phyloP scores from a whole-genome alignment of 306 rosid species.

The Vigna mungo region DNA sequence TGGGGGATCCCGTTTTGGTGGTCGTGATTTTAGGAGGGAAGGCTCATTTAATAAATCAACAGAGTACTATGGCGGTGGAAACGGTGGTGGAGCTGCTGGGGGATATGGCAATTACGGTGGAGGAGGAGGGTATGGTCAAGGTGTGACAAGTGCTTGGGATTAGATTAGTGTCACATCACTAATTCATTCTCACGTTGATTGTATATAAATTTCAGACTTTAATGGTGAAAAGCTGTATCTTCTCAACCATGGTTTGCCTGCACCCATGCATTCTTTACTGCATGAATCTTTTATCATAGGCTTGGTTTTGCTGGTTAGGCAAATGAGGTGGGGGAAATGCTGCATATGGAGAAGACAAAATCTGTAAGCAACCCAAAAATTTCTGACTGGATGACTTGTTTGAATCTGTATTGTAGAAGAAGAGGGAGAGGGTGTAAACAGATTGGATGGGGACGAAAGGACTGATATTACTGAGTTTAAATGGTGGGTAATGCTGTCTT shows the following conservation, averaged over 20 bases:
- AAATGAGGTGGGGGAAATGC: constrained; percentile 43
- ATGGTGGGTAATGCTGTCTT: constrained; percentile 30
- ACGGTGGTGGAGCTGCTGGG: constrained; percentile 58
- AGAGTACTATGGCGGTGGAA: constrained; percentile 51
- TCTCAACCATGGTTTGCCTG: constrained; percentile 47
- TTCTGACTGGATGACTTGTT: constrained; percentile 35
- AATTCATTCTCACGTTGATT: constrained; percentile 46
- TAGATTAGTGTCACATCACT: constrained; percentile 51
- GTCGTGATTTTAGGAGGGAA: constrained; percentile 77
- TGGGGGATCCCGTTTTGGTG: constrained; percentile 77
- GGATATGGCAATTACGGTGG: constrained; percentile 66
- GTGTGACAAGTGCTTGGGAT: constrained; percentile 86
- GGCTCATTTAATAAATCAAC: constrained; percentile 54
- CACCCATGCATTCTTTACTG: constrained; percentile 36
- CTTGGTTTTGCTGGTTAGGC: constrained; percentile 45
- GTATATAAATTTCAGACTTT: constrained; percentile 55
- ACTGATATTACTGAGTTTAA: constrained; percentile 16
- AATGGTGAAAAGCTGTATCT: constrained; percentile 41
- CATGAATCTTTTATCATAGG: constrained; percentile 36
- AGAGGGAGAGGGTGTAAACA: constrained; percentile 38
- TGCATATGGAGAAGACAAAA: constrained; percentile 39
- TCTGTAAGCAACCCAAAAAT: constrained; percentile 31
- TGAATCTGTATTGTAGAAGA: constrained; percentile 27
- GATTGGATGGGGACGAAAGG: constrained; percentile 34
- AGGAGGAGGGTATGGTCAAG: constrained; percentile 60